phyloP scores from a whole-genome alignment of 2,329 filamentous ascomycete species.

The Colletotrichum acutatum region DNA sequence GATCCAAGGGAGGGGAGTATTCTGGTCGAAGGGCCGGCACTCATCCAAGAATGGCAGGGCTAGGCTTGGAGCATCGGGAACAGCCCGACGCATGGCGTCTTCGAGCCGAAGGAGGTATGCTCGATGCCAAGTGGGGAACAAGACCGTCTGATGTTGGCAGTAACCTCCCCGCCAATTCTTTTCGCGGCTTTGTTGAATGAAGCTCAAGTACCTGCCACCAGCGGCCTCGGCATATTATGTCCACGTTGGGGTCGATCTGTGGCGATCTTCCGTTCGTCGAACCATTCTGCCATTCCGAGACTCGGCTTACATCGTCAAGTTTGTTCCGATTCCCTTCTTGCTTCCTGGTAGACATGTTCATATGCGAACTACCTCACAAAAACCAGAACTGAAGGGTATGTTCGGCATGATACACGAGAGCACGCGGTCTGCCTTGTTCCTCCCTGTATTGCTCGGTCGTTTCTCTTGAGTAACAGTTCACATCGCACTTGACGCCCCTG shows the following conservation, averaged over 20 bases:
- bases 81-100: constrained; percentile 35
- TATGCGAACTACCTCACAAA: not conserved
- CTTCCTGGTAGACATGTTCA: not conserved
- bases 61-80: constrained; percentile 17
- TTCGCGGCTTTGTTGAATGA: not conserved
- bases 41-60: constrained; percentile 41
- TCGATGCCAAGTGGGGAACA: constrained; percentile 45
- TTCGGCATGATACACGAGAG: not conserved
- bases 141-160: constrained; percentile 44
- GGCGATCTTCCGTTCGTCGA: not conserved
- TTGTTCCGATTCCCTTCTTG: not conserved
- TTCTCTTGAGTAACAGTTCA: not conserved
- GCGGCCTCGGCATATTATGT: not conserved
- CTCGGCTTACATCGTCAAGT: not conserved
- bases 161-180: constrained; percentile 43
- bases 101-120: constrained; percentile 42
- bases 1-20: not conserved
- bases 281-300: no score
- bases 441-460: not conserved
- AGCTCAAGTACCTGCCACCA: not conserved
- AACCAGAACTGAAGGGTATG: not conserved
- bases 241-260: not conserved
- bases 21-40: not conserved
- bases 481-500: not conserved
- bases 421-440: not conserved